A percentile compares a stretch with the other conserved stretches of the same genome.
phyloP scores from a whole-genome alignment of 2,329 filamentous ascomycete genomes.

The Curvularia spicifera region DNA sequence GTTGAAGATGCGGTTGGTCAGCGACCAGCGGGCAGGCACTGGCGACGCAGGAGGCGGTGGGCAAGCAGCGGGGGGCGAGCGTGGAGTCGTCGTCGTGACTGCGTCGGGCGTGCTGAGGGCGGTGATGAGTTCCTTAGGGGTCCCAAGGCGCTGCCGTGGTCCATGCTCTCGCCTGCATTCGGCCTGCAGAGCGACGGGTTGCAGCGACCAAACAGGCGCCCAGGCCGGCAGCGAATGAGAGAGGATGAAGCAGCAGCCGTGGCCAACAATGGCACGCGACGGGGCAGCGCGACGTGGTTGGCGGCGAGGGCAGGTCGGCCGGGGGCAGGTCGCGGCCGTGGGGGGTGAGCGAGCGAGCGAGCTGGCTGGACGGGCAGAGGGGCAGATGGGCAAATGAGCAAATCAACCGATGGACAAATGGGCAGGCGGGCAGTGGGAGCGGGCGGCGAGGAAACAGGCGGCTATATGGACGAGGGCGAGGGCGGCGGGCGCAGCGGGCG shows the following conservation, averaged over 20 bases:
- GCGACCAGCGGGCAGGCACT: conserved; percentile 48
- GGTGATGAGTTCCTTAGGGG: conserved; percentile 21
- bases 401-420: no score
- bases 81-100: conserved; percentile 37
- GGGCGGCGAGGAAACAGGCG: not conserved
- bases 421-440: not conserved
- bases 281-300: not conserved
- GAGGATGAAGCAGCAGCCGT: not conserved
- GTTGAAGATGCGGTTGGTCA: conserved; percentile 52
- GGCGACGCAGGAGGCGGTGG: conserved; percentile 33
- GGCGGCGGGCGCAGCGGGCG: not conserved
- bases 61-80: conserved; percentile 37
- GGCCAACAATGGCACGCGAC: not conserved
- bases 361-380: not conserved
- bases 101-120: conserved; percentile 14
- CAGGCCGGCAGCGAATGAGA: not conserved
- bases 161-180: conserved; percentile 24
- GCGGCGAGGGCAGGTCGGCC: not conserved
- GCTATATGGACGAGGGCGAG: not conserved
- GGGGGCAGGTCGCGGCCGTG: not conserved
- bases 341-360: not conserved
- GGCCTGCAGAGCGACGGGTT: conserved; percentile 10
- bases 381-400: no score
- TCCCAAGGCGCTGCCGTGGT: conserved; percentile 14
- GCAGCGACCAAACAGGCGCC: not conserved